Base-by-base conservation (phyloP, 2,329 filamentous ascomycete genomes). In the Ophiocordyceps camponoti-floridani region DNA sequence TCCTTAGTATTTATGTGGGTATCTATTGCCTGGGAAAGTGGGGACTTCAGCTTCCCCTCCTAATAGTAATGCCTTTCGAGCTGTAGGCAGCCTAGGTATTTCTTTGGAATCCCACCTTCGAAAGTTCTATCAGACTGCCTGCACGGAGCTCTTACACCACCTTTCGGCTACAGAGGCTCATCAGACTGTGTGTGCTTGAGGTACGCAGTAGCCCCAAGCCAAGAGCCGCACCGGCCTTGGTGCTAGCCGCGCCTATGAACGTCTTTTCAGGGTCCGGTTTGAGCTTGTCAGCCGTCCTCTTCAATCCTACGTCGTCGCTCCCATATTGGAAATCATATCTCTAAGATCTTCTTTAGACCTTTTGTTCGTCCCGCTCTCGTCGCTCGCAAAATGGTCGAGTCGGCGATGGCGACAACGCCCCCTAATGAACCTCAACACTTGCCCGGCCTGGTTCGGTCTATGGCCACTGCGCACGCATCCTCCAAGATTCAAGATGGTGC, bases 351-450 rank as follows among this genome's bases (percentile, higher is more conserved):
- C n/a, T 16, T 16, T 8, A 38, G 35, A 7, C n/a, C n/a, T 9
- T 19, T 16, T 4, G 4, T n/a, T 10, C 35, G 35, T 16, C 35
- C 11, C n/a, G 4, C 6, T 19, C 16, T 40, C 11, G n/a, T 43
- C 18, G 27, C 19, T 23, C 12, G 3, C 38, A 45, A 49, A 31
- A 62, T 62, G 60, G 50, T 5, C 23, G 23, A 23, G 23, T 23
- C 53, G 45, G 51, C 71, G 23, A 10, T 16, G 16, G 5, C 35
- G 35, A 11, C 16, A n/a, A 14, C 42, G 8, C 4, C 31, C 5
- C 84, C 84, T 2, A 82, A 78, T 58, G 63, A 68, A 48, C 60
- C 72, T 4, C 89, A 95, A 18, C 35, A 38, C 6, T 18, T 38
- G 10, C 13, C 7, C 35, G 35, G 16, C 2, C n/a, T 10, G 10